Conservation (phyloP, 2,329 filamentous ascomycete species). For the Colletotrichum sp. region DNA sequence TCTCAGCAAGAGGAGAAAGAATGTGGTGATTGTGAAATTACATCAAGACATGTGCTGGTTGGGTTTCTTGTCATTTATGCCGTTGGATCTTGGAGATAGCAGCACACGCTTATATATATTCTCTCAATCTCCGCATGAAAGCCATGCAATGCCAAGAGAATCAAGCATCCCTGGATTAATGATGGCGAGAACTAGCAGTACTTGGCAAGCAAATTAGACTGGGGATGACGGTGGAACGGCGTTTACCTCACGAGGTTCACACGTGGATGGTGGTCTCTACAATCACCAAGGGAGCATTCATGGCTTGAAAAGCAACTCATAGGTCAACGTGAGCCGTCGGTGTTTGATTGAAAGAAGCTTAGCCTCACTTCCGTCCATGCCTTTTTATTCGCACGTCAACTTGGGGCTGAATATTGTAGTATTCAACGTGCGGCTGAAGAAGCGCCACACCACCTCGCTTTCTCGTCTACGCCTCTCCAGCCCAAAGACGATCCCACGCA, state of each 20-base stretch:
- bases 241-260: neutral
- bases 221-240: neutral
- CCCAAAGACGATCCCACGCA: neutral
- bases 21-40: rapidly evolving
- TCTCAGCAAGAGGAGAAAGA: neutral
- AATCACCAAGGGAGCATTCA: neutral
- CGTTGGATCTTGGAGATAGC: neutral
- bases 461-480: neutral
- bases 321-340: neutral
- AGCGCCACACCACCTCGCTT: neutral
- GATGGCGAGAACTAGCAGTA: rapidly evolving
- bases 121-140: neutral
- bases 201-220: neutral
- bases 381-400: no score
- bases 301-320: neutral
- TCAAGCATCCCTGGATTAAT: rapidly evolving
- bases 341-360: neutral
- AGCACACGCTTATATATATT: neutral
- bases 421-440: neutral
- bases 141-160: neutral
- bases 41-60: neutral
- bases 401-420: neutral
- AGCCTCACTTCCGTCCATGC: no score
- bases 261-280: neutral
- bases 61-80: neutral